Evolutionary conservation across 441 rosid genomes (phyloP), one percentile per base, ranked within the genome.

Genomic region (Erodium texanum): DNA sequence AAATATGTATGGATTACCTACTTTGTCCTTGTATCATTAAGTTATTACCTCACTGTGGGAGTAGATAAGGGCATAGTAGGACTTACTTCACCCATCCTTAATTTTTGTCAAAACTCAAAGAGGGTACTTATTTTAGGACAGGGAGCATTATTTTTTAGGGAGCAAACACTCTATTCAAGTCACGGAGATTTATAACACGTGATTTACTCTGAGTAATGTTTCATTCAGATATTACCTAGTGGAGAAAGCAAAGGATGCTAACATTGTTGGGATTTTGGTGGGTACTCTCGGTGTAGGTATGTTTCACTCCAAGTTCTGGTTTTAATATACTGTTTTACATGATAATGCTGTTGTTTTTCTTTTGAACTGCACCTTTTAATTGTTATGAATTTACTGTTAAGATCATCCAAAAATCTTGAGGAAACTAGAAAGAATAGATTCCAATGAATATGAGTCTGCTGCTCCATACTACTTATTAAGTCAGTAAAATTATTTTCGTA

Each of bases 201-300:
- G 14, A 16, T 62, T 64, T 48, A 48, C 24, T 18, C 11, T 66
- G 34, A 23, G 24, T 45, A 20, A 24, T 62, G n/a, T 72, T 70
- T 77, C 71, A 54, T 83, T 73, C 83, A 93, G 98, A 79, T 93
- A 90, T 80, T 90, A 80, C 79, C 78, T 90, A 59, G 96, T 90
- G 78, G 98, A 93, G 83, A 93, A 87, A 78, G 98, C 98, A 70
- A 93, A 89, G 73, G 98, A 93, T 86, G 95, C 96, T 48, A 89
- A 87, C 76, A 86, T 90, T 64, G 77, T 93, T 66, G 96, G 97
- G 69, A 85, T 90, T 73, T 80, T 93, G 82, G 97, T 90, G 64
- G 98, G 98, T 67, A 90, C 98, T 41, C 97, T 90, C 56, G 96
- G 98, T 74, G 97, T 84, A 61, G 96, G 97, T 90, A 84, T 74